A percentile compares a stretch with the other conserved stretches of the same genome.
Conservation (phyloP, 2,329 filamentous ascomycete species). For the Dactylonectria estremocensis region DNA sequence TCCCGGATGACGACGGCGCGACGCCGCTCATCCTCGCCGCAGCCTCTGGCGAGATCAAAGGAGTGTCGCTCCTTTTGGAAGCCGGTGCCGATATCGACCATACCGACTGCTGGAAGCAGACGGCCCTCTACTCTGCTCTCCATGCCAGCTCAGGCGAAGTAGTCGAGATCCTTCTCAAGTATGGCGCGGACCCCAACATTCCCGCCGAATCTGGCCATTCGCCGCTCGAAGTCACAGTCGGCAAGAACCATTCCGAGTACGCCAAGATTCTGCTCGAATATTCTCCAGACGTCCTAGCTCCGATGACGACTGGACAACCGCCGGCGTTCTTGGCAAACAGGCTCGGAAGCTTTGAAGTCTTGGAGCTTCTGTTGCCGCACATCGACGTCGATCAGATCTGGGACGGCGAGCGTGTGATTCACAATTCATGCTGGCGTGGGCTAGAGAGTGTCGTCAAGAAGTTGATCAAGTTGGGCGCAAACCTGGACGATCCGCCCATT, state of each 20-base stretch:
- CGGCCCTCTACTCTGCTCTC: constrained; percentile 36
- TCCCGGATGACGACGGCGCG: constrained; percentile 32
- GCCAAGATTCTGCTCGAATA: constrained; percentile 34
- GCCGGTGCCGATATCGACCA: constrained; percentile 36
- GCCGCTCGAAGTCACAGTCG: constrained; percentile 29
- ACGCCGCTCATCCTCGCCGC: constrained; percentile 38
- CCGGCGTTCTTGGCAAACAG: constrained; percentile 32
- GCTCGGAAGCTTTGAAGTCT: constrained; percentile 23
- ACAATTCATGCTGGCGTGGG: constrained; percentile 35
- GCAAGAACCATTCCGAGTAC: constrained; percentile 31
- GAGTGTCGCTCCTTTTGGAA: constrained; percentile 32
- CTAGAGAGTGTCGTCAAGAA: constrained; percentile 33
- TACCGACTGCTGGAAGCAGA: constrained; percentile 33
- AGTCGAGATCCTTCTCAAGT: constrained; percentile 31
- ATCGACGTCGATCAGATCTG: constrained; percentile 33
- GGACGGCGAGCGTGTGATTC: constrained; percentile 32
- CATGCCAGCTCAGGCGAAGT: constrained; percentile 28
- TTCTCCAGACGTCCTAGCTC: constrained; percentile 24
- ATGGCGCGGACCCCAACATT: constrained; percentile 36
- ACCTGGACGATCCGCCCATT: constrained; percentile 31
- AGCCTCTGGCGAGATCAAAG: constrained; percentile 23
- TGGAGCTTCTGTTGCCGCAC: constrained; percentile 33
- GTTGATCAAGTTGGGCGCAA: constrained; percentile 32
- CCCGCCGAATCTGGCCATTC: constrained; percentile 27
- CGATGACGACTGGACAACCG: constrained; percentile 28